Evolutionary conservation across 1,139 yeast genomes (phyloP).

Genomic region (Suhomyces bolitotheri): DNA sequence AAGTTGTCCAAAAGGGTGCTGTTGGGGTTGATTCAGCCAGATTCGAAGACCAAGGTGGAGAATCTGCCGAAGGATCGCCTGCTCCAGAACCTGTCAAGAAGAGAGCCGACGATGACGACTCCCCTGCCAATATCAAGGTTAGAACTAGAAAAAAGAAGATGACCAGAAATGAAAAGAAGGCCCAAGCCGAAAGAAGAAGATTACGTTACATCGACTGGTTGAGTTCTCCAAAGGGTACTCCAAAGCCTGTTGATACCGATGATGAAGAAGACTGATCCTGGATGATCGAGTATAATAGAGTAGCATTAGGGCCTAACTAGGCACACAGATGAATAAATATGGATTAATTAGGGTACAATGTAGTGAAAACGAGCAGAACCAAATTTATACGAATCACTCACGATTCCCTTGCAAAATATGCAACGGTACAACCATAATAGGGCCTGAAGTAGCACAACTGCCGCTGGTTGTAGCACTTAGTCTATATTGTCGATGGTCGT

Average conservation of each 20-base stretch:
- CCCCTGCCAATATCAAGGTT: slow-evolving; percentile 94
- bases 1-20: slow-evolving; percentile 79
- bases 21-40: slow-evolving; percentile 72
- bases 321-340: neutral
- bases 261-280: slow-evolving; percentile 51
- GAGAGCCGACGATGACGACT: slow-evolving; percentile 72
- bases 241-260: slow-evolving; percentile 89
- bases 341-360: neutral
- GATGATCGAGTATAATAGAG: slow-evolving; percentile 4
- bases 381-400: too few species aligned
- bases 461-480: too few species aligned
- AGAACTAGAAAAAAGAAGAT: slow-evolving; percentile 91
- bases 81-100: slow-evolving; percentile 44
- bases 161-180: slow-evolving; percentile 94
- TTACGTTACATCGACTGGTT: slow-evolving; percentile 93
- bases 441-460: too few species aligned
- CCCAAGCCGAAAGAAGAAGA: slow-evolving; percentile 91
- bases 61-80: slow-evolving; percentile 40
- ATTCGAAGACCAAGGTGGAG: slow-evolving; percentile 72
- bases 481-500: too few species aligned
- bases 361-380: too few species aligned
- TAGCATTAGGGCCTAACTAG: too few species aligned
- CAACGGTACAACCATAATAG: too few species aligned
- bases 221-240: slow-evolving; percentile 95
- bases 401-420: too few species aligned